Evolutionary conservation across 73 alveolate species (phyloP), one percentile per base, ranked within the genome.

Genomic region (Paraurostyla sp.): DNA sequence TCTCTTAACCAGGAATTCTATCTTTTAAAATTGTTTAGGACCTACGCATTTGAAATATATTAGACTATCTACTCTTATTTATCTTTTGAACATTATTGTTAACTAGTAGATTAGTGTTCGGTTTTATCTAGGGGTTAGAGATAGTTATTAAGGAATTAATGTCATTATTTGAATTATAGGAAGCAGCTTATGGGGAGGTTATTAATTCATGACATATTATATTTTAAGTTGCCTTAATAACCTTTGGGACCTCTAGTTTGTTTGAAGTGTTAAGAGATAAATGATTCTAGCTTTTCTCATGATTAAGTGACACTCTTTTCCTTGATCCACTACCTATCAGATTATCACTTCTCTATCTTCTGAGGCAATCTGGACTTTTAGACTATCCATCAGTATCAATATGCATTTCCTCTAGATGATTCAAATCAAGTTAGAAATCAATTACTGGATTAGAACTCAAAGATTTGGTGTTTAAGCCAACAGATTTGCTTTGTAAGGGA

Each of bases 241-340:
- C 86, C 33, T 73, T 73, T 6, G 86, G 86, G 15, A 73, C 71
- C 23, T 73, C 86, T 2, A 73, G 29, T 27, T 73, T 73, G 27
- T 73, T 73, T 48, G 68, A 48, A 30, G 65, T 73, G 27, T 73
- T 20, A 9, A 73, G 22, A 11, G 86, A 73, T 20, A 73, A 33
- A 73, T 73, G 71, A 73, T 73, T 73, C 30, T 29, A 46, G 46
- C 86, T 73, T 43, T 71, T 16, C 29, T 73, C 86, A 73, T 73
- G 86, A 29, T 43, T 73, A 3, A 73, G 32, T 13, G 56, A 48
- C 23, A 45, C 7, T 25, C 46, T 45, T 22, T 65, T 65, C 2
- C 13, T 18, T 15, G 23, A 7, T 11, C 29, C 13, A 46, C 9
- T 45, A n/a, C 71, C 71, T 15, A 73, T 22, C n/a, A 73, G 27